Conservation (phyloP, 2,329 filamentous ascomycete genomes). For the Cladosporium sphaerospermum region DNA sequence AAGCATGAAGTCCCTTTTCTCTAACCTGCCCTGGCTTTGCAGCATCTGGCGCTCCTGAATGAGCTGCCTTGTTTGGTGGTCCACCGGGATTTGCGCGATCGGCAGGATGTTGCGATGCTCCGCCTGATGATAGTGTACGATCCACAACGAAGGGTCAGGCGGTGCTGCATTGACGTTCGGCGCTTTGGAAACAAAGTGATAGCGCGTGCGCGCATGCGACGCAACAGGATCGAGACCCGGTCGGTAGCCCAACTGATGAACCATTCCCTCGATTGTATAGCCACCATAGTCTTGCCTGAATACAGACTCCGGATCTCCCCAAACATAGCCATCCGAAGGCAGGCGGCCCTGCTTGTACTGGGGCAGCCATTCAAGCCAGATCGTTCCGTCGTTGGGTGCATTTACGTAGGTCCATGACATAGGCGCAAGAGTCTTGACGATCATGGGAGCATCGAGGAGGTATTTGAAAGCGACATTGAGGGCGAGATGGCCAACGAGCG, state of each 20-base stretch:
- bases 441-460: constrained; percentile 75
- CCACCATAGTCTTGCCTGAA: constrained; percentile 68
- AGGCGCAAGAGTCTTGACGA: constrained; percentile 75
- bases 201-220: constrained; percentile 74
- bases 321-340: constrained; percentile 87
- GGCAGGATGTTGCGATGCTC: constrained; percentile 70
- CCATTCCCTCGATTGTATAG: constrained; percentile 79
- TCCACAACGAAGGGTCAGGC: constrained; percentile 77
- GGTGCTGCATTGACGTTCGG: constrained; percentile 63
- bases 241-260: constrained; percentile 74
- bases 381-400: constrained; percentile 70
- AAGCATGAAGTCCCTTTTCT: constrained; percentile 91
- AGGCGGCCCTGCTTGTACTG: constrained; percentile 66
- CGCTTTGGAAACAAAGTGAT: constrained; percentile 73
- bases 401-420: constrained; percentile 94
- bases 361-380: constrained; percentile 86
- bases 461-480: constrained; percentile 75
- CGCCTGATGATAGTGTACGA: constrained; percentile 80
- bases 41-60: constrained; percentile 57
- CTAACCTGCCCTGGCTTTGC: constrained; percentile 70
- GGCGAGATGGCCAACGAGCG: constrained; percentile 63
- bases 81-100: constrained; percentile 57
- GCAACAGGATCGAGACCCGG: constrained; percentile 66
- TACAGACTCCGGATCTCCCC: constrained; percentile 73
- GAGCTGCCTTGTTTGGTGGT: constrained; percentile 52